These are phyloP conservation scores for Podospora anserina DNA, from an alignment of 495 filamentous ascomycete genomes.

Conservation along the genomic window DNA sequence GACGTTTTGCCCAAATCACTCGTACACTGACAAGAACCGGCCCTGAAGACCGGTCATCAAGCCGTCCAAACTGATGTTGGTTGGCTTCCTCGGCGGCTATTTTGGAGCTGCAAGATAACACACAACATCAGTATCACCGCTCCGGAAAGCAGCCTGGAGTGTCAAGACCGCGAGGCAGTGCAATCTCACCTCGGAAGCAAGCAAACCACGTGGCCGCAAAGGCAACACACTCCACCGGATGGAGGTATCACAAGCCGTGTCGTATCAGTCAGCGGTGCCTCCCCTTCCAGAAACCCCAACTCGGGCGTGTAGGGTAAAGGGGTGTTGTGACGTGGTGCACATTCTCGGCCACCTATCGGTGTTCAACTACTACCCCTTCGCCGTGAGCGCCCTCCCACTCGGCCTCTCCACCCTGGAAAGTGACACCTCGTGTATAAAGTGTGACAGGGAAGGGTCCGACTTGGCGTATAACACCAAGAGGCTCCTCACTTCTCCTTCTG, in stretches of 20 bases:
- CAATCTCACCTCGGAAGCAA: background rate
- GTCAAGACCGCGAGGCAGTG: background rate
- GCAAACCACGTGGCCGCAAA: background rate
- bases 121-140: background rate
- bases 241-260: background rate
- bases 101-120: background rate
- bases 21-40: background rate
- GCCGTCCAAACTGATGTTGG: background rate
- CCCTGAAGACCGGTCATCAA: background rate
- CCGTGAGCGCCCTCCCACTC: background rate
- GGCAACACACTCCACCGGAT: background rate
- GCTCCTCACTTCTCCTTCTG: slow-evolving; percentile 10
- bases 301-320: background rate
- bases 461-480: slow-evolving; percentile 17
- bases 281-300: background rate
- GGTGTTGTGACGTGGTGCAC: background rate
- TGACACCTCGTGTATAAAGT: slow-evolving; percentile 14
- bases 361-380: background rate
- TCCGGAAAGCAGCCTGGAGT: background rate
- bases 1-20: background rate
- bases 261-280: background rate
- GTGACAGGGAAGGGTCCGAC: slow-evolving; percentile 10
- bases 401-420: background rate
- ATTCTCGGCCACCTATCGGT: background rate
- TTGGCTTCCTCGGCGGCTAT: background rate